phyloP scores from a whole-genome alignment of 768 basidiomycete genomes.

The Suillus ampliporus region DNA sequence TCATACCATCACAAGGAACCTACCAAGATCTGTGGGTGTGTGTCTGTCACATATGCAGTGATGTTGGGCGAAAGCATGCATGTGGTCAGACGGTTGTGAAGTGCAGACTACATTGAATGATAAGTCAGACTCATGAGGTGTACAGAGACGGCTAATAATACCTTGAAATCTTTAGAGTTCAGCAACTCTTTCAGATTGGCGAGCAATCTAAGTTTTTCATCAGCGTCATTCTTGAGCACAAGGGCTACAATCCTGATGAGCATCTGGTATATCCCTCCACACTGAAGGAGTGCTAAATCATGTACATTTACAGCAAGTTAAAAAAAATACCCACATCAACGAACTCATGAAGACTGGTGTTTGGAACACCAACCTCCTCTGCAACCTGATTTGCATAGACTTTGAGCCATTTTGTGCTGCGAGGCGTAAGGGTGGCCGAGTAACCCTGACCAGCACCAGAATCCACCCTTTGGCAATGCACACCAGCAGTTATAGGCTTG shows the following conservation, averaged over 20 bases:
- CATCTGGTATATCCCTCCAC: not conserved
- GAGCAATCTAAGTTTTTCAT: not conserved
- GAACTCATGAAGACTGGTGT: not conserved
- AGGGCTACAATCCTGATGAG: not conserved
- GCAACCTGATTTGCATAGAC: not conserved
- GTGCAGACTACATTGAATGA: constrained; percentile 1
- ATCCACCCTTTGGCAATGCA: not conserved
- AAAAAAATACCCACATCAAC: not conserved
- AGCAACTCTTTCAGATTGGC: not conserved
- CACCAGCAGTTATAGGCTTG: too few species aligned
- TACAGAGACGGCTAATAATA: not conserved
- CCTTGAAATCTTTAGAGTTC: constrained; percentile 1
- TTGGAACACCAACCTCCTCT: not conserved
- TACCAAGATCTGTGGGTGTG: constrained; percentile 9
- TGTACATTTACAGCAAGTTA: not conserved
- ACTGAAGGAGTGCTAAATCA: not conserved
- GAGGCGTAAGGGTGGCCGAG: not conserved
- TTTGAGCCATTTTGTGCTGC: not conserved
- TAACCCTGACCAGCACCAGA: not conserved
- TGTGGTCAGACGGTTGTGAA: constrained; percentile 3
- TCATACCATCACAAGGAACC: not conserved
- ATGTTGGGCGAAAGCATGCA: constrained; percentile 12
- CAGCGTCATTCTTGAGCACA: not conserved
- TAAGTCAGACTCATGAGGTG: too few species aligned
- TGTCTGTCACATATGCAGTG: constrained; percentile 13